Evolutionary conservation across 495 filamentous ascomycete genomes (phyloP), one percentile per base, ranked within the genome.

Genomic region (Penicillium fimorum): DNA sequence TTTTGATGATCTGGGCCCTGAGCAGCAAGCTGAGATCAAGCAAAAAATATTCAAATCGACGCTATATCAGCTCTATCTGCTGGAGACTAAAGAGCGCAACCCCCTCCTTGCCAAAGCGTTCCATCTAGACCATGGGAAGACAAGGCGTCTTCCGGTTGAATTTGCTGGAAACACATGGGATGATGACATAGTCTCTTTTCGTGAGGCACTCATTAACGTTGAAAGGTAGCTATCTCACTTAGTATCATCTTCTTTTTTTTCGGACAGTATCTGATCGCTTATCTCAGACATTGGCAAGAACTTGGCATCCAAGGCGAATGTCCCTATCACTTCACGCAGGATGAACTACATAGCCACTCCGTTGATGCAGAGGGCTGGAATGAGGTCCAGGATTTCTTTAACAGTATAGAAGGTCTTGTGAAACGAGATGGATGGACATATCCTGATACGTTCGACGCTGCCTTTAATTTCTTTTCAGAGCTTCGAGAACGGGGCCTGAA

Each of bases 361-460:
- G 46, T 52, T 22, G 68, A 75, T 48, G 67, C 65, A 22, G 60
- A 73, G 18, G 66, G 69, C 3, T 76, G 69, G 66, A 73, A 75
- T 54, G 65, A 69, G 47, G 62, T 68, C 13, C 68, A 72, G 47
- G 22, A 22, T 22, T 22, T 22, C 22, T 22, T 22, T 22, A 22
- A 22, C 22, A 61, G 56, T 41, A 57, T 72, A 44, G 61, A 68
- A 51, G 2, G 54, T 22, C 47, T 72, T 49, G 67, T 73, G 29
- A 58, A 71, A 57, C 59, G 68, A 46, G 71, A 77, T 45, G 71
- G 70, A 2, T 77, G 73, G 73, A 72, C 71, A 18, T 13, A 57
- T 45, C 51, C 48, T 48, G 67, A 65, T 27, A 70, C 66, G 4
- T 72, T 63, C 43, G 62, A 72, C 24, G 47, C 59, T 49, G 65